These are phyloP conservation scores for Myxozyma udenii DNA, from an alignment of 805 yeast species.

Conservation along the genomic window DNA sequence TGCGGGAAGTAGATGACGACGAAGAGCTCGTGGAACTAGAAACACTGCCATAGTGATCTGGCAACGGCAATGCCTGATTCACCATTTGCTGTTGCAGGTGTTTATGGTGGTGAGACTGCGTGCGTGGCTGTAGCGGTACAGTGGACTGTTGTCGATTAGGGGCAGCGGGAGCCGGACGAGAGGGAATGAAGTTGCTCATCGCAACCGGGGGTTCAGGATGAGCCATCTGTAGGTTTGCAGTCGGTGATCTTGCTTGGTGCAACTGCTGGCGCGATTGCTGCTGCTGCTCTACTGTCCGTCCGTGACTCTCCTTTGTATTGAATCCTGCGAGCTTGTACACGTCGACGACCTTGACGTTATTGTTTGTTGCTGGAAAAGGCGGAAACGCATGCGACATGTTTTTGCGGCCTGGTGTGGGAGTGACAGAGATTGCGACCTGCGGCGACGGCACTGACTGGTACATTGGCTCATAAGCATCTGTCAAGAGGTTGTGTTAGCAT, in stretches of 20 bases:
- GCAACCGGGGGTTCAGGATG: neutral
- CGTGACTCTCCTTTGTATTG: conserved; percentile 35
- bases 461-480: neutral
- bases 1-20: too few species aligned
- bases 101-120: neutral
- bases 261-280: too few species aligned
- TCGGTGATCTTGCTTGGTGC: too few species aligned
- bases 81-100: neutral
- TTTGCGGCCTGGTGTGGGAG: neutral
- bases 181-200: too few species aligned
- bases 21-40: too few species aligned
- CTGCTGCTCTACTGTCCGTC: too few species aligned
- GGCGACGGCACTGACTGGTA: neutral
- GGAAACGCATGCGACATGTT: conserved; percentile 43
- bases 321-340: conserved; percentile 47
- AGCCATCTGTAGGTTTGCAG: neutral
- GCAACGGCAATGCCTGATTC: too few species aligned
- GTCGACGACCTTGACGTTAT: conserved; percentile 33
- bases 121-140: neutral
- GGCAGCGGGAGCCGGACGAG: too few species aligned
- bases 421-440: neutral
- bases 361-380: conserved; percentile 38
- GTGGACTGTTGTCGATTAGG: neutral
- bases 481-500: neutral
- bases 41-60: too few species aligned